A percentile compares a stretch with the other conserved stretches of the same genome.
phyloP scores from a whole-genome alignment of 2,329 filamentous ascomycete species.

The Aspergillus sp. region DNA sequence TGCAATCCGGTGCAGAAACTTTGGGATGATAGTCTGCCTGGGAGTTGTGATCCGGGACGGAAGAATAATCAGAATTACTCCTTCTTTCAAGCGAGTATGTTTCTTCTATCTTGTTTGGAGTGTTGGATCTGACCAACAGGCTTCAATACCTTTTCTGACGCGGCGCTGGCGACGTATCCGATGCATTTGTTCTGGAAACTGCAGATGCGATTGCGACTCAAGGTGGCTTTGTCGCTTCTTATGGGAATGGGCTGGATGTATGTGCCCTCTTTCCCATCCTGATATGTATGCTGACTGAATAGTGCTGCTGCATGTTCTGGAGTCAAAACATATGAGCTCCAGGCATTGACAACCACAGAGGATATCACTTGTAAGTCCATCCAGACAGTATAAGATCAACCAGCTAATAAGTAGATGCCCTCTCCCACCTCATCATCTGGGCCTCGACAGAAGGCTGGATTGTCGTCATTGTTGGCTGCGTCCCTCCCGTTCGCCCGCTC shows the following conservation, averaged over 20 bases:
- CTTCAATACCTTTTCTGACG: slow-evolving; percentile 14
- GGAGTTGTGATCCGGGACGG: slow-evolving; percentile 11
- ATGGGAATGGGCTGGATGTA: slow-evolving; percentile 24
- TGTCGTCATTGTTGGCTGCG: slow-evolving; percentile 13
- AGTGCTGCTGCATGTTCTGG: slow-evolving; percentile 14
- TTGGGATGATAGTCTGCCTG: slow-evolving; percentile 13
- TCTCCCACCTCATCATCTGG: slow-evolving; percentile 13
- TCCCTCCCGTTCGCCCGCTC: slow-evolving; percentile 13
- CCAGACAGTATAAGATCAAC: background rate
- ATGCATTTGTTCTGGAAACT: slow-evolving; percentile 18
- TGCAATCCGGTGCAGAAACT: slow-evolving; percentile 16
- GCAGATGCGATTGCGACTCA: slow-evolving; percentile 14
- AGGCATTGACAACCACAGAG: slow-evolving; percentile 7
- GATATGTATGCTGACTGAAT: background rate
- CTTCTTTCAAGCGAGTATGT: slow-evolving; percentile 16
- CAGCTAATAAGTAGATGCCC: slow-evolving; percentile 5
- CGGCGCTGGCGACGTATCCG: slow-evolving; percentile 15
- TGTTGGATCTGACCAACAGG: background rate
- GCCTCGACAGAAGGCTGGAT: slow-evolving; percentile 15
- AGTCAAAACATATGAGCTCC: slow-evolving; percentile 13
- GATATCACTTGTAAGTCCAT: slow-evolving; percentile 11
- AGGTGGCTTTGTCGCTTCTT: slow-evolving; percentile 13
- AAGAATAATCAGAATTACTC: slow-evolving; percentile 9
- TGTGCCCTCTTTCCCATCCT: slow-evolving; percentile 8
- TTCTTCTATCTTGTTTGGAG: no score